A percentile compares a stretch with the other conserved stretches of the same genome.
phyloP scores from a whole-genome alignment of 2,329 filamentous ascomycete genomes.

The Trichocomaceae sp. region DNA sequence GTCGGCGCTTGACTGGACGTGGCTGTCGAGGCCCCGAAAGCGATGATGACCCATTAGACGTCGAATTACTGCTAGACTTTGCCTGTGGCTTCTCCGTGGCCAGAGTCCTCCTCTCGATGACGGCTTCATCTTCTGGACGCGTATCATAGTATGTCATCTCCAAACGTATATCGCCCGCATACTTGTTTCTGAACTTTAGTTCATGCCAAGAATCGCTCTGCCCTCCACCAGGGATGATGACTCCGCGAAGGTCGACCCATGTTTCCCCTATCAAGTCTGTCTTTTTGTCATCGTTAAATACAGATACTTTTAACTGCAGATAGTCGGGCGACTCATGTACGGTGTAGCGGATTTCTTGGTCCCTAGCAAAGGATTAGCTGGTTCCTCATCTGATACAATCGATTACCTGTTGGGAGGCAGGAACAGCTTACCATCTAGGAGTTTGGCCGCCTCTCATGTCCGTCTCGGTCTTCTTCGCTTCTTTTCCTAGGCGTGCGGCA shows the following conservation, averaged over 20 bases:
- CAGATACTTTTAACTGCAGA: slow-evolving; percentile 86
- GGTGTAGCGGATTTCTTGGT: slow-evolving; percentile 91
- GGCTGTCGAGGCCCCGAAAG: slow-evolving; percentile 46
- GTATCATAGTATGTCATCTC: slow-evolving; percentile 96
- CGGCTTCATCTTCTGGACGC: slow-evolving; percentile 70
- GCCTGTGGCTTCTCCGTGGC: slow-evolving; percentile 31
- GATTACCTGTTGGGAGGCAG: neutral
- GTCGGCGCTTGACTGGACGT: slow-evolving; percentile 70
- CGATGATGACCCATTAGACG: slow-evolving; percentile 20
- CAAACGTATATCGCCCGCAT: slow-evolving; percentile 87
- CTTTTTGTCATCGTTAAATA: slow-evolving; percentile 98
- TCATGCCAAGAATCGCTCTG: slow-evolving; percentile 90
- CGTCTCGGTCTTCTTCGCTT: slow-evolving; percentile 93
- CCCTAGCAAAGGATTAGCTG: slow-evolving; percentile 52
- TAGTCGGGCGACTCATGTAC: slow-evolving; percentile 97
- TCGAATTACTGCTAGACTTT: slow-evolving; percentile 22
- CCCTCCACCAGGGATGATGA: slow-evolving; percentile 81
- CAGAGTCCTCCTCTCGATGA: slow-evolving; percentile 49
- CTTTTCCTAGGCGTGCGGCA: slow-evolving; percentile 85
- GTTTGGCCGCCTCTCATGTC: slow-evolving; percentile 93
- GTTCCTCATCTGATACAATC: neutral
- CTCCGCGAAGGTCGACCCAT: slow-evolving; percentile 74
- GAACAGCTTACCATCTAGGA: slow-evolving; percentile 67
- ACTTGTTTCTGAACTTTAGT: slow-evolving; percentile 83
- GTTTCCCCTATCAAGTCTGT: slow-evolving; percentile 94